Conservation (phyloP, 805 yeast genomes). For the Wickerhamiella sergipiensis region DNA sequence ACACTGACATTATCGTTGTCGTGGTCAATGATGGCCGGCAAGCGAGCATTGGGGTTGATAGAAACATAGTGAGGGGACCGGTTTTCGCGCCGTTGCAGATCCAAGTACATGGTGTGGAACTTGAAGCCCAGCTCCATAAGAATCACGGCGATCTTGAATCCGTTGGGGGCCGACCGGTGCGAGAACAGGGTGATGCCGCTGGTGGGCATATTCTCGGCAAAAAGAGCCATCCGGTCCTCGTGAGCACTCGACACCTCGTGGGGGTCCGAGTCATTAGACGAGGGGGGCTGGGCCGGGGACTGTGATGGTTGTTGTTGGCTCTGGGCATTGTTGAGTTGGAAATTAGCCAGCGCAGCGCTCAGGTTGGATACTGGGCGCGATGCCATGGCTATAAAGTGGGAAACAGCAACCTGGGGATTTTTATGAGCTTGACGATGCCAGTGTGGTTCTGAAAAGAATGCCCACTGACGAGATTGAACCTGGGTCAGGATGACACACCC, state of each 20-base stretch:
- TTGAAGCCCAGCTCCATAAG: slow-evolving; percentile 68
- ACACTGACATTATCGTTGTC: slow-evolving; percentile 62
- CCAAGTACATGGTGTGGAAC: slow-evolving; percentile 71
- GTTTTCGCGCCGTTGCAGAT: slow-evolving; percentile 79
- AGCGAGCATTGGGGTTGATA: slow-evolving; percentile 92
- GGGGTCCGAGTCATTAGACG: neutral
- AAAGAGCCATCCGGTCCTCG: slow-evolving; percentile 41
- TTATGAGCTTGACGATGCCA: neutral
- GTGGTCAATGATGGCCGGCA: slow-evolving; percentile 89
- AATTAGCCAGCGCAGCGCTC: slow-evolving; percentile 21
- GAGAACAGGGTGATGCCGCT: slow-evolving; percentile 74
- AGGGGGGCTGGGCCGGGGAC: slow-evolving; percentile 1
- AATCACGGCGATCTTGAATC: slow-evolving; percentile 87
- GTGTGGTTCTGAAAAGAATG: neutral
- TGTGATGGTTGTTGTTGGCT: neutral
- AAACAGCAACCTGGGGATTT: neutral
- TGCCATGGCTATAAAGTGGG: neutral
- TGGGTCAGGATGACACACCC: neutral
- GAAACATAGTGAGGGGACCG: slow-evolving; percentile 85
- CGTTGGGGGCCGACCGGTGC: slow-evolving; percentile 88
- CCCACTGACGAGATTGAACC: neutral
- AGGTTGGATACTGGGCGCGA: slow-evolving; percentile 18
- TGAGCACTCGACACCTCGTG: neutral
- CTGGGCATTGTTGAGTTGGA: slow-evolving; percentile 11
- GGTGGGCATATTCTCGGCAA: slow-evolving; percentile 61